Evolutionary conservation across 2,329 filamentous ascomycete genomes (phyloP), one percentile per base, ranked within the genome.

Genomic region (Aspergillus sp.): DNA sequence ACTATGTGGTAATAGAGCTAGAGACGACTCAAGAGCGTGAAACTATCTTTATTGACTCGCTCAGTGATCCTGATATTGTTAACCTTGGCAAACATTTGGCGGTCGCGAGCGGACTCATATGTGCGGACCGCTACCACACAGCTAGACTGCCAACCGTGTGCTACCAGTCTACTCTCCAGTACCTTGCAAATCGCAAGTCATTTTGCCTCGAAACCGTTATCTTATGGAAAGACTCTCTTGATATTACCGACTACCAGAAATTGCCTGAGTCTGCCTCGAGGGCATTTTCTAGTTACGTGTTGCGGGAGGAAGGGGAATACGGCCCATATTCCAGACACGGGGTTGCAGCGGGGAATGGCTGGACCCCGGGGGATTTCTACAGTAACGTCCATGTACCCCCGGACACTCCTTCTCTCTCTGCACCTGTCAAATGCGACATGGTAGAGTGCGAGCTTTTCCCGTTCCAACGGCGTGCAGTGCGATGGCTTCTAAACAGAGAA

Each of bases 401-500:
- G 19, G 65, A 73, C 37, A 68, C 67, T 3, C 57, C 68, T 12
- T 63, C 62, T n/a, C 52, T 71, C 27, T 73, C 75, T 5, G 67
- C 69, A 35, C 62, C 72, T 6, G 63, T 79, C 6, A 66, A 71
- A 39, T 75, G 72, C 56, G 66, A 73, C 25, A 53, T 64, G 23
- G 57, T 77, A 25, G 63, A 71, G 19, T 77, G 72, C 51, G 60
- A 73, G 25, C 70, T 81, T n/a, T 81, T 77, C 59, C 77, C 79
- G 3, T 82, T 82, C 54, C 79, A 82, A 57, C 70, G 71, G 55
- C 75, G 79, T 59, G 75, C 79, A 7, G 72, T 81, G 11, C 64
- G 73, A 39, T 82, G 79, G 79, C 69, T 82, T 40, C 58, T 81
- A 43, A 59, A 69, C 56, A 74, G 76, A 60, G 79, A 81, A 66